Evolutionary conservation across 2,329 filamentous ascomycete species (phyloP).

Genomic region (Rugonectria rugulosa): DNA sequence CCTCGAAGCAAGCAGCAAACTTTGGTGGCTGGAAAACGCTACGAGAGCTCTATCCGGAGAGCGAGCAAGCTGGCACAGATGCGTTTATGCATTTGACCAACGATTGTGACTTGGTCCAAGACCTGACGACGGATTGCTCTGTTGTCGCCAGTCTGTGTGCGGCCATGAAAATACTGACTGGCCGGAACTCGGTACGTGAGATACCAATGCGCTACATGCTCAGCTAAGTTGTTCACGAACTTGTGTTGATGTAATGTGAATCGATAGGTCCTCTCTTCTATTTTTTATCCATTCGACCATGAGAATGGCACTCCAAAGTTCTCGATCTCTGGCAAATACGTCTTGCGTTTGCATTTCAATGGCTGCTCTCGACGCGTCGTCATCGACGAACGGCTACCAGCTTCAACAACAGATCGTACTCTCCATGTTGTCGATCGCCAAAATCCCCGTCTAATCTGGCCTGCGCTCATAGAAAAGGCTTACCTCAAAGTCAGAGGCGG

Average conservation of each 20-base stretch:
- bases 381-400: constrained; percentile 88
- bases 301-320: constrained; percentile 63
- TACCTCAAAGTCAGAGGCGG: constrained; percentile 95
- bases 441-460: constrained; percentile 86
- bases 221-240: neutral
- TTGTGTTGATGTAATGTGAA: neutral
- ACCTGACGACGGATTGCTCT: constrained; percentile 95
- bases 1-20: constrained; percentile 74
- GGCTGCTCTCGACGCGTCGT: constrained; percentile 87
- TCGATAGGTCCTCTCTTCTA: constrained; percentile 70
- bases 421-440: constrained; percentile 88
- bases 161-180: constrained; percentile 72
- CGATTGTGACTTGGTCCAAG: constrained; percentile 87
- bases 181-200: constrained; percentile 68
- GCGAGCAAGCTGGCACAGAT: constrained; percentile 41
- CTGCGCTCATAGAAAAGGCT: constrained; percentile 91
- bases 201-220: neutral
- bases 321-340: constrained; percentile 86
- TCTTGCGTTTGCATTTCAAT: constrained; percentile 95
- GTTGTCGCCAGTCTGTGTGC: constrained; percentile 96
- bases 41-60: constrained; percentile 61
- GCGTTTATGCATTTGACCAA: constrained; percentile 63
- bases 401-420: constrained; percentile 75
- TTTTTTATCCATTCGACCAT: constrained; percentile 79
- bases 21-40: constrained; percentile 87